These are phyloP conservation scores for Botrytis aclada DNA, from an alignment of 2,329 filamentous ascomycete genomes.

Conservation along the genomic window DNA sequence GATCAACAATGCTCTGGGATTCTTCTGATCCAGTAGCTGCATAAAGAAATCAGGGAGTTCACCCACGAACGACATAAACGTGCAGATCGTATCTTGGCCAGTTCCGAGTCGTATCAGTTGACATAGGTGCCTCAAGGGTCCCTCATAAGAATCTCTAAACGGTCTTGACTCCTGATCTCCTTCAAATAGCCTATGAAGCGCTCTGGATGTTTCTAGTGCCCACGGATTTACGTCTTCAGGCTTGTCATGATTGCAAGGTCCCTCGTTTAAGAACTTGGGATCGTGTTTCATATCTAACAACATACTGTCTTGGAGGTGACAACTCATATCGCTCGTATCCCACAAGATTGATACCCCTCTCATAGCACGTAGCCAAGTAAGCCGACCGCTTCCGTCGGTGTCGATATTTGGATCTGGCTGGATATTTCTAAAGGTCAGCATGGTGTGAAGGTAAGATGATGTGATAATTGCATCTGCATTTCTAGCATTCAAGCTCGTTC, in stretches of 20 bases:
- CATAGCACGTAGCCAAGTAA: conserved; percentile 12
- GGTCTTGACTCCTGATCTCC: neutral
- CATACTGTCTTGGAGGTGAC: neutral
- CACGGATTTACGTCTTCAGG: neutral
- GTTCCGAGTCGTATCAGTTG: neutral
- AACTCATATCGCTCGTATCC: neutral
- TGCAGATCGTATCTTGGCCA: neutral
- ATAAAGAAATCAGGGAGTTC: conserved; percentile 10
- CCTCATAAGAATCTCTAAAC: neutral
- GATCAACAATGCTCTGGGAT: conserved; percentile 14
- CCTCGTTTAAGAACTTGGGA: neutral
- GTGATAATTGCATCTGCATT: conserved; percentile 13
- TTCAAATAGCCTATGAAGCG: neutral
- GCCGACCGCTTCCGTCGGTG: neutral
- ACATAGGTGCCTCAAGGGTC: neutral
- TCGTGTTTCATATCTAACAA: neutral
- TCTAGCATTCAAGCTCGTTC: neutral
- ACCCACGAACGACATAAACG: conserved; percentile 16
- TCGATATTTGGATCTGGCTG: neutral
- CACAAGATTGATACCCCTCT: neutral
- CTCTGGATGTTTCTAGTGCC: neutral
- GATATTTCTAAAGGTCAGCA: conserved; percentile 19
- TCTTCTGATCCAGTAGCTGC: conserved; percentile 4
- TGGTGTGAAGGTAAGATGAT: conserved; percentile 14
- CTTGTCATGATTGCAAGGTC: neutral